phyloP scores from a whole-genome alignment of 768 basidiomycete genomes.

The Omphalotus guepiniiformis region DNA sequence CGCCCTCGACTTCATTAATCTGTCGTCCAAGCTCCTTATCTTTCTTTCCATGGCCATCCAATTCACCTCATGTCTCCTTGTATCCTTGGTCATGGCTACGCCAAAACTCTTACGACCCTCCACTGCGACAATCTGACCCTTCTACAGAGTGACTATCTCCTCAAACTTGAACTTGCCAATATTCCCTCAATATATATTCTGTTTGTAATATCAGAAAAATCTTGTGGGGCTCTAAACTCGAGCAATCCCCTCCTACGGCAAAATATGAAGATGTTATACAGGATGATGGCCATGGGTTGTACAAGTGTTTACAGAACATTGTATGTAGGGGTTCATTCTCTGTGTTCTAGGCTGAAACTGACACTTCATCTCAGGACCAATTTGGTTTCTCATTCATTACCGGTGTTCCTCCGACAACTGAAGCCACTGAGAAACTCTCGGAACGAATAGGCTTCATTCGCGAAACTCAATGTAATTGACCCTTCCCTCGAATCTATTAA shows the following conservation, averaged over 20 bases:
- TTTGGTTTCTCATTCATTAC: slow-evolving; percentile 89
- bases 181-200: no score
- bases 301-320: slow-evolving; percentile 77
- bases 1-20: slow-evolving; percentile 26
- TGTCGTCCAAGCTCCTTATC: no score
- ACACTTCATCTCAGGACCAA: slow-evolving; percentile 46
- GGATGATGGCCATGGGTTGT: slow-evolving; percentile 58
- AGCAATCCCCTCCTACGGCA: slow-evolving; percentile 69
- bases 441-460: slow-evolving; percentile 82
- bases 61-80: slow-evolving; percentile 63
- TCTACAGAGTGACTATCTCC: slow-evolving; percentile 48
- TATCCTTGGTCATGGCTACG: slow-evolving; percentile 89
- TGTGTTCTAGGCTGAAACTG: neutral
- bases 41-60: slow-evolving; percentile 52
- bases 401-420: slow-evolving; percentile 74
- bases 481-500: neutral
- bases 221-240: slow-evolving; percentile 79
- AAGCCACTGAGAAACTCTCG: slow-evolving; percentile 79
- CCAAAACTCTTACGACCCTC: slow-evolving; percentile 77
- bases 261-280: slow-evolving; percentile 72
- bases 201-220: slow-evolving; percentile 34
- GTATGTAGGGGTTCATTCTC: slow-evolving; percentile 38
- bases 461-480: slow-evolving; percentile 58
- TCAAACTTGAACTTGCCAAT: no score
- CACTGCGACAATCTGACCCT: slow-evolving; percentile 26